Evolutionary conservation across 2,329 filamentous ascomycete species (phyloP), one percentile per base, ranked within the genome.

Genomic region (Fragosphaeria purpurea): DNA sequence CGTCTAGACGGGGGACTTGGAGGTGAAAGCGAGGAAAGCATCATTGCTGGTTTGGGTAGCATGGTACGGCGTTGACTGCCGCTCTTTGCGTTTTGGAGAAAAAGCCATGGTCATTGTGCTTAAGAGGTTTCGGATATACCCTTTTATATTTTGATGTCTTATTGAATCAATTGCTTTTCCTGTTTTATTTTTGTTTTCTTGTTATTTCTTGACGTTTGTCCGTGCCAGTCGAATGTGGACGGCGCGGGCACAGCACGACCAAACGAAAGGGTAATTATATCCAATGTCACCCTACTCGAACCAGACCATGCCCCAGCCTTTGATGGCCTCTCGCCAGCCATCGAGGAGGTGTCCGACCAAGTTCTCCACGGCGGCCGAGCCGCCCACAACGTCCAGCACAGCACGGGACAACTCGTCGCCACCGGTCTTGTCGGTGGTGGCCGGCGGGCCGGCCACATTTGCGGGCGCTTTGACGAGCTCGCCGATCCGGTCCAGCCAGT

Each of bases 271-370:
- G 22, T 22, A 22, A 22, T 22, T 22, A 22, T 22, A 22, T 22
- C 3, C 22, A 22, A 22, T 22, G 22, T 22, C 22, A 22, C 22
- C 13, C 10, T 52, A 57, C 51, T 69, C 67, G 55, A 65, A 61
- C 55, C 61, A 65, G 4, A 68, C 63, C 46, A 58, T 56, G 12
- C 56, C 55, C 64, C 67, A 68, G 37, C 68, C 67, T 51, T 63
- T 65, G 3, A 69, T 60, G 5, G 62, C 61, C 43, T 69, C 64
- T 45, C 62, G 57, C 69, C 69, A 71, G 46, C 63, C 66, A 33
- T 66, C 61, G 30, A 67, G 55, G n/a, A 70, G 56, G 30, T 52
- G 51, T 2, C 60, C 62, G 6, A 62, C 61, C 67, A 67, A 70
- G 41, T 62, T 58, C 53, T 68, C 65, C 9, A 62, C 61, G 4